Percentiles rank a stretch among this genome's conserved stretches.
These are phyloP conservation scores for Phyllosticta ampelicida DNA, from an alignment of 2,329 filamentous ascomycete species.

Conservation along the genomic window DNA sequence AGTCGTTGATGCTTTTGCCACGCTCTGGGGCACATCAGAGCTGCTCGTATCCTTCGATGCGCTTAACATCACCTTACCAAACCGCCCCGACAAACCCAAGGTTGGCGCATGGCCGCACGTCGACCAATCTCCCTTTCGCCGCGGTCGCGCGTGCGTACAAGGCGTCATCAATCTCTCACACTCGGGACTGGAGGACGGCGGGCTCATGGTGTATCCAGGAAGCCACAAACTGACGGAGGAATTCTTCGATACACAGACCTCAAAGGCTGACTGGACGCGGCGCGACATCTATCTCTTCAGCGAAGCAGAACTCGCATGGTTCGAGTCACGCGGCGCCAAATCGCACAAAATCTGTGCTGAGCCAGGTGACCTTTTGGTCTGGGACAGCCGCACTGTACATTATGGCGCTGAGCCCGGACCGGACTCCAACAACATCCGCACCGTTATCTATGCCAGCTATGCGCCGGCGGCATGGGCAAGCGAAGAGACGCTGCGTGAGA, in stretches of 20 bases:
- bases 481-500: conserved; percentile 11
- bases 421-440: conserved; percentile 11
- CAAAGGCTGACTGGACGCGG: conserved; percentile 22
- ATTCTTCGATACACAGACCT: conserved; percentile 22
- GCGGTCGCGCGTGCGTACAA: conserved; percentile 42
- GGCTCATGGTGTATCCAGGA: conserved; percentile 27
- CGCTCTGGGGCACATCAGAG: conserved; percentile 28
- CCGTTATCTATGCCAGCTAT: conserved; percentile 12
- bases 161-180: conserved; percentile 39
- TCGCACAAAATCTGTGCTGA: conserved; percentile 31
- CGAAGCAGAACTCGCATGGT: conserved; percentile 30
- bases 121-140: conserved; percentile 22
- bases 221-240: conserved; percentile 22
- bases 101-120: conserved; percentile 28
- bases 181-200: conserved; percentile 27
- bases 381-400: conserved; percentile 33
- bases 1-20: conserved; percentile 26
- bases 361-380: conserved; percentile 36
- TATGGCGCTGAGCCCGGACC: conserved; percentile 2
- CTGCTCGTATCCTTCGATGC: conserved; percentile 29
- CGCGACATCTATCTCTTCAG: conserved; percentile 19
- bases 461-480: conserved; percentile 12
- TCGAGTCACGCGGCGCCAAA: conserved; percentile 28
- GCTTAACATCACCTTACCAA: conserved; percentile 30
- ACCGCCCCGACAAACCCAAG: conserved; percentile 19